phyloP scores from a whole-genome alignment of 2,329 filamentous ascomycete species.

The Plenodomus tracheiphilus region DNA sequence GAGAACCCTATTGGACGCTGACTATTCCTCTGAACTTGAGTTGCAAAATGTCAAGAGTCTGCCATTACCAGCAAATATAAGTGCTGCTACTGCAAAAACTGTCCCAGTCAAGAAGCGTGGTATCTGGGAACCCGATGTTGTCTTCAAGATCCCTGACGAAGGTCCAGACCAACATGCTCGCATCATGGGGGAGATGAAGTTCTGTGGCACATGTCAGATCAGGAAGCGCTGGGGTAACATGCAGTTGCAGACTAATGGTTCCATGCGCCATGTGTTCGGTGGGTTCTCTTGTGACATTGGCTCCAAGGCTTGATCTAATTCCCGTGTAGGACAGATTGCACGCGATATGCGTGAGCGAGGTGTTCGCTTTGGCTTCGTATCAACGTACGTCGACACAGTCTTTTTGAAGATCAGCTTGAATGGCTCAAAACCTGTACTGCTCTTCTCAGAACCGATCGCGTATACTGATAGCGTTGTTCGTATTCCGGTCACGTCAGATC shows the following conservation, averaged over 20 bases:
- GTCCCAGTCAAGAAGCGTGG: neutral
- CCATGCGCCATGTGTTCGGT: too few species aligned
- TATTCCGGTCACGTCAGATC: too few species aligned
- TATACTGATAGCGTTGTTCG: too few species aligned
- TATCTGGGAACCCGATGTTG: too few species aligned
- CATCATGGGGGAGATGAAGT: neutral
- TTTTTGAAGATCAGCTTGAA: slow-evolving; percentile 2
- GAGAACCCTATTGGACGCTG: neutral
- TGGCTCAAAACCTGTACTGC: too few species aligned
- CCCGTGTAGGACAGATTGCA: neutral
- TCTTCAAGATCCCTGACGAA: neutral
- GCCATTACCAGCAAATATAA: neutral
- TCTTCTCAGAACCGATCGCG: too few species aligned
- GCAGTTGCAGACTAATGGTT: too few species aligned
- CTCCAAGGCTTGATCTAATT: neutral
- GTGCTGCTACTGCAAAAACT: neutral
- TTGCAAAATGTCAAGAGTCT: neutral
- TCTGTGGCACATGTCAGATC: neutral
- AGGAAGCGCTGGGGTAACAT: too few species aligned
- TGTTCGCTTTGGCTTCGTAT: slow-evolving; percentile 1
- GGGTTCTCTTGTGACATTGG: too few species aligned
- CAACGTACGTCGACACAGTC: slow-evolving; percentile 8
- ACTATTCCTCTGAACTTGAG: neutral
- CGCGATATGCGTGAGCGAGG: neutral
- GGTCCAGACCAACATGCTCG: neutral